Conservation (phyloP, 345 rosid species). For the Populus nigra region DNA sequence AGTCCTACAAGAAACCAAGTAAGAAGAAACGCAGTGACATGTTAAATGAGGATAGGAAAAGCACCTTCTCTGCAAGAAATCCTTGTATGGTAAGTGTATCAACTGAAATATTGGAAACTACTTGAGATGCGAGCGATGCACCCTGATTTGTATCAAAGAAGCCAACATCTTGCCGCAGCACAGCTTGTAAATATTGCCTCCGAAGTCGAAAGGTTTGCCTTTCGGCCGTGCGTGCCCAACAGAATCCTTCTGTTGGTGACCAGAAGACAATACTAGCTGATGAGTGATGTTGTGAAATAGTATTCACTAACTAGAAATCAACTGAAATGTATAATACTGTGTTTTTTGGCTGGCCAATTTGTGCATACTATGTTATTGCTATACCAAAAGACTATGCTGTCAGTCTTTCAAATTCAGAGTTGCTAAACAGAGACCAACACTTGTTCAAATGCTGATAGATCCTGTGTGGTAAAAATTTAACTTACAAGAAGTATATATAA, state of each 20-base stretch:
- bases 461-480: background rate
- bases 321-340: no score
- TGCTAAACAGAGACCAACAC: background rate
- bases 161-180: constrained; percentile 31
- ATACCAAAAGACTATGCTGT: background rate
- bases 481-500: background rate
- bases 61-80: constrained; percentile 33
- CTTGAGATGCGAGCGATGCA: constrained; percentile 21
- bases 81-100: constrained; percentile 31
- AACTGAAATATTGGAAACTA: constrained; percentile 24
- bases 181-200: constrained; percentile 23
- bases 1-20: background rate
- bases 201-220: constrained; percentile 22
- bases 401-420: background rate
- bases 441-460: background rate
- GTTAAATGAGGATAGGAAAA: background rate
- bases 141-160: constrained; percentile 26
- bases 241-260: constrained; percentile 28
- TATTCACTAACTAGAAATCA: background rate
- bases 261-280: background rate
- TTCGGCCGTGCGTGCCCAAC: constrained; percentile 31
- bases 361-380: background rate
- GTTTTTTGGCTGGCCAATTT: background rate
- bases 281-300: background rate
- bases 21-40: background rate